Base-by-base conservation (phyloP, 2,329 filamentous ascomycete genomes). In the Aspergillus sp. region DNA sequence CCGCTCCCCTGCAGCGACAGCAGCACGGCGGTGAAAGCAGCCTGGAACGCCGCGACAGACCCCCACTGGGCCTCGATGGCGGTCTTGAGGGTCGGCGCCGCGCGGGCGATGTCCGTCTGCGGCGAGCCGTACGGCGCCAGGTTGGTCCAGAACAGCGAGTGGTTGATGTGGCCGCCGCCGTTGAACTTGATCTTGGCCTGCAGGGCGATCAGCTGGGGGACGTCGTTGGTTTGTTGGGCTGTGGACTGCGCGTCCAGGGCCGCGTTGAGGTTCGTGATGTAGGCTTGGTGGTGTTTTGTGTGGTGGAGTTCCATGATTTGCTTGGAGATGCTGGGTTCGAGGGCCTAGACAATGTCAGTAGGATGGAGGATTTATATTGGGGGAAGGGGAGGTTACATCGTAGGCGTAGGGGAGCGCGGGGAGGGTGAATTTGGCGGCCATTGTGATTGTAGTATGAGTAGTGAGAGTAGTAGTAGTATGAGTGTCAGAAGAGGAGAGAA, bases 291-390 rank as follows among this genome's bases (percentile, higher is more conserved):
- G 80, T 96, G 91, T 77, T 93, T 95, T 76, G 82, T 84, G 82
- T 96, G 89, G 80, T 96, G 91, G 29, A 96, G 84, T 78, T 95
- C 88, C 91, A 96, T 96, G 78, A 96, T 96, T 76, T 93, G 84
- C 70, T 87, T 86, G 38, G 88, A 91, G 79, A 96, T 82, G 71
- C 80, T 70, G 61, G 81, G 82, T 77, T 97, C 93, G 64, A 97
- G 89, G 43, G 91, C 93, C 78, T 64, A 79, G 0, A 85, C 84
- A 78, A 75, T 91, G 49, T 36, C 43, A 31, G 4, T 44, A 31
- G 4, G 17, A 4, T 41, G 5, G 40, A 16, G n/a, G n/a, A n/a
- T n/a, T n/a, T n/a, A n/a, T n/a, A n/a, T n/a, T 3, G 16, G 47
- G 29, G 17, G 14, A 45, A 2, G 14, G 25, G 40, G 7, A 31